These are phyloP conservation scores for Sphagnum tenellum DNA, from an alignment of 225 moss, liverwort and hornwort genomes.

Conservation along the genomic window DNA sequence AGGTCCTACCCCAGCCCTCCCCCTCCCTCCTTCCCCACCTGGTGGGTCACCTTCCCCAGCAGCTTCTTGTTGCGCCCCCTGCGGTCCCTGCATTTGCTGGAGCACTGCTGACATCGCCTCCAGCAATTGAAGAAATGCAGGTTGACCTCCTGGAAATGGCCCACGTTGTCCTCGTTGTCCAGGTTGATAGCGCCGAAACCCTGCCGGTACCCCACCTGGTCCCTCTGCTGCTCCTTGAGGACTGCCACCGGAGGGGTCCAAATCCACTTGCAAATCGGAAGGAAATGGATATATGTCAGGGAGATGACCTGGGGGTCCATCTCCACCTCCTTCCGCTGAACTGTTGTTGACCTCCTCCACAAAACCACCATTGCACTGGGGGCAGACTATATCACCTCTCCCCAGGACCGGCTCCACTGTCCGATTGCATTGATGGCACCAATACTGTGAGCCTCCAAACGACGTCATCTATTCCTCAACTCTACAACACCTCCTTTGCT, in stretches of 20 bases:
- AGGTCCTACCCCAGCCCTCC: conserved; percentile 27
- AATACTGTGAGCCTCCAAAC: conserved; percentile 61
- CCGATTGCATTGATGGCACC: conserved; percentile 80
- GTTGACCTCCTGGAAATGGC: conserved; percentile 35
- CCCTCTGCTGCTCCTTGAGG: conserved; percentile 28
- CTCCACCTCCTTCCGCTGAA: conserved; percentile 13
- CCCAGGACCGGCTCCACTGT: conserved; percentile 38
- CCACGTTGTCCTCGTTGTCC: conserved; percentile 28
- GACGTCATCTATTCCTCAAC: conserved; percentile 63
- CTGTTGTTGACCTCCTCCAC: conserved; percentile 51
- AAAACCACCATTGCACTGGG: conserved; percentile 54
- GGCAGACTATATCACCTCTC: conserved; percentile 74
- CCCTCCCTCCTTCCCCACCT: conserved; percentile 8
- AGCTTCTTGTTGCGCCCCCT: conserved; percentile 30
- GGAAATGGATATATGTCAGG: conserved; percentile 46
- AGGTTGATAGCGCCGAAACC: conserved; percentile 51
- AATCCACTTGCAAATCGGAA: conserved; percentile 36
- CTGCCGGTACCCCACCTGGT: conserved; percentile 50
- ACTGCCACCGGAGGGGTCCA: conserved; percentile 19
- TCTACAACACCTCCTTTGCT: background rate
- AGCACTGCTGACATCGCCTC: conserved; percentile 94
- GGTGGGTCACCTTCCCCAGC: conserved; percentile 28
- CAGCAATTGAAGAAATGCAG: conserved; percentile 69
- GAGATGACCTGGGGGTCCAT: conserved; percentile 3
- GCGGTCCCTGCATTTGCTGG: conserved; percentile 77